These are phyloP conservation scores for Cicer pinnatifidum DNA, from an alignment of 306 rosid species.

Conservation along the genomic window DNA sequence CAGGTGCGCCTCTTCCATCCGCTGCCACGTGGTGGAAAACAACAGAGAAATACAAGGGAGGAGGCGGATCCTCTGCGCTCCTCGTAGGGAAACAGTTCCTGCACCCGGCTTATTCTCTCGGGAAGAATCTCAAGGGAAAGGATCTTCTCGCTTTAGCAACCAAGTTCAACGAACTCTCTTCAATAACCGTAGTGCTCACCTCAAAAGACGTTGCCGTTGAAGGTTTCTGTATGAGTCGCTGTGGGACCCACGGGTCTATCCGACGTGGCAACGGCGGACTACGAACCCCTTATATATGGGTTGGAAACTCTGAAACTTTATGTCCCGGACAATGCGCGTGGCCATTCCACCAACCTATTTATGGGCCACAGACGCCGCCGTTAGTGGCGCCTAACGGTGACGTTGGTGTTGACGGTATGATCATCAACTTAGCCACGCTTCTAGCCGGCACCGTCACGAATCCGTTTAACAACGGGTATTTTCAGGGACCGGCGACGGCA, in stretches of 20 bases:
- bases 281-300: conserved; percentile 72
- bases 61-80: conserved; percentile 66
- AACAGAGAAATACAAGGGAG: conserved; percentile 70
- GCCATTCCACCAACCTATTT: conserved; percentile 94
- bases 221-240: conserved; percentile 73
- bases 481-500: conserved; percentile 77
- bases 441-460: conserved; percentile 92
- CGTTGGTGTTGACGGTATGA: conserved; percentile 88
- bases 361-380: conserved; percentile 90
- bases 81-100: conserved; percentile 69
- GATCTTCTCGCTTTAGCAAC: conserved; percentile 62
- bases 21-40: conserved; percentile 85
- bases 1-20: conserved; percentile 49
- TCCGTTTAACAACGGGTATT: conserved; percentile 82
- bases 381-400: conserved; percentile 87
- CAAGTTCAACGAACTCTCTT: conserved; percentile 47
- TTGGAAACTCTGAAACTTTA: conserved; percentile 81
- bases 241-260: conserved; percentile 74
- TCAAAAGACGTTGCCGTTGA: conserved; percentile 76
- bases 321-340: conserved; percentile 96
- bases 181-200: conserved; percentile 72
- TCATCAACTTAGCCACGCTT: conserved; percentile 83
- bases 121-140: conserved; percentile 52
- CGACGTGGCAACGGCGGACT: conserved; percentile 30
- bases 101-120: conserved; percentile 64